Percentiles rank a stretch among this genome's conserved stretches.
Evolutionary conservation across 1,284 basidiomycete genomes (phyloP).

Genomic region (Microbotryum silenes-acaulis): DNA sequence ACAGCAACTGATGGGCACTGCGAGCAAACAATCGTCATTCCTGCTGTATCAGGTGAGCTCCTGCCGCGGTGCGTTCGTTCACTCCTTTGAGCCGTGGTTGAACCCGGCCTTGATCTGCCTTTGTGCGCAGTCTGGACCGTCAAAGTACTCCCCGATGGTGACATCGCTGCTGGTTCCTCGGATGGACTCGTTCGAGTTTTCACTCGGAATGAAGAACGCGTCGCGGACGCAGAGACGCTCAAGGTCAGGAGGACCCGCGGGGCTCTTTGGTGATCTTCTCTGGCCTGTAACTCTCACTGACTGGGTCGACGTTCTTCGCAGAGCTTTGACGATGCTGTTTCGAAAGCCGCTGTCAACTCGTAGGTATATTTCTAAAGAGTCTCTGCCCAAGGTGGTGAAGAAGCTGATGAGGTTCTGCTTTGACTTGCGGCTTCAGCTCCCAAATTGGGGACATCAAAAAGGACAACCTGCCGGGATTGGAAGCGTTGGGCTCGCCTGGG

Average conservation of each 20-base stretch:
- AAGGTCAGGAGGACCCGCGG: slow-evolving; percentile 42
- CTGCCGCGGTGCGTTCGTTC: not conserved
- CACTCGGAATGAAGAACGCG: slow-evolving; percentile 62
- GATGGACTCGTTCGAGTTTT: slow-evolving; percentile 85
- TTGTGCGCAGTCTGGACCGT: slow-evolving; percentile 70
- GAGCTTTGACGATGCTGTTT: slow-evolving; percentile 34
- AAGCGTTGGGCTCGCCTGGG: slow-evolving; percentile 64
- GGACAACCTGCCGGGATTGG: slow-evolving; percentile 72
- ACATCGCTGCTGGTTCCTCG: slow-evolving; percentile 82
- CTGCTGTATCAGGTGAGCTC: slow-evolving; percentile 57
- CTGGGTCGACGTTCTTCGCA: not conserved
- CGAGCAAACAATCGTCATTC: slow-evolving; percentile 77
- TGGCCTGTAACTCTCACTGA: not conserved
- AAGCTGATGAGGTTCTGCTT: not conserved
- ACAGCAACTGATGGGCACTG: slow-evolving; percentile 59
- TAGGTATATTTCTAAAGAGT: not conserved
- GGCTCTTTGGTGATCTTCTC: not conserved
- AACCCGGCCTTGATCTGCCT: not conserved
- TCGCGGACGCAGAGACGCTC: slow-evolving; percentile 57
- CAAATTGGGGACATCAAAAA: slow-evolving; percentile 90
- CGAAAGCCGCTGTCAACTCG: slow-evolving; percentile 32
- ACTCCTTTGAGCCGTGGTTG: too few species aligned
- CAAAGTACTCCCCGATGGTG: slow-evolving; percentile 72
- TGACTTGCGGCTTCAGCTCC: slow-evolving; percentile 12
- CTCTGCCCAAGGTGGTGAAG: not conserved